Base-by-base conservation (phyloP, 208 protist genomes). In the Acanthamoeba triangularis region DNA sequence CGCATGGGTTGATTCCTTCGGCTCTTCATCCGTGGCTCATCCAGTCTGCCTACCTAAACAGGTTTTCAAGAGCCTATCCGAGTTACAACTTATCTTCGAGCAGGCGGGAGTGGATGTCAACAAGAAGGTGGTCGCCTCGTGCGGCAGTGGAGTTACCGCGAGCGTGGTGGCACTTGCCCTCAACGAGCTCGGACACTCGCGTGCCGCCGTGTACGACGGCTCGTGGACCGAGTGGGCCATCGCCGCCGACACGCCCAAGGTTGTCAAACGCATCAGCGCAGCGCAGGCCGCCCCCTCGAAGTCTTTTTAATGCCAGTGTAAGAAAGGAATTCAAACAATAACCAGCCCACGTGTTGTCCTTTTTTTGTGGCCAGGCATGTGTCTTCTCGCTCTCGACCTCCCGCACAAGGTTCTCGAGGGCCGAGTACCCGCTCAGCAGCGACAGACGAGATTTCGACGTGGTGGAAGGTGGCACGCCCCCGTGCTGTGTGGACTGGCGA, bases 221-320 rank as follows among this genome's bases (percentile, higher is more conserved):
- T 90, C 84, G 41, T 90, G 84, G 84, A 90, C 84, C 25, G 84
- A 90, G 41, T 90, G 59, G 49, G 84, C 84, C 33, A 72, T 69
- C 25, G 54, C 54, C 28, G 28, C 37, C 30, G 84, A 90, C 16
- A 90, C 84, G 25, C 84, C 84, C 33, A 90, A 90, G 76, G 76
- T 84, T 4, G n/a, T 84, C 76, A 84, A 84, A 13, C 76, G 76
- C 20, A 18, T 84, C 8, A 47, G 59, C 59, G 59, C 59, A 65
- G 37, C 37, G 37, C 37, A 41, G 3, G 37, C 37, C 37, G 37
- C 37, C 37, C 2, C 37, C 37, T n/a, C n/a, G n/a, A n/a, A n/a
- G 37, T 3, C 37, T 41, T 41, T 41, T 41, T 1, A 1, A 3
- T 41, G 37, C 37, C 3, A 3, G 3, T 1, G 37, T 41, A 41